Evolutionary conservation across 352 stramenopile species (phyloP), one percentile per base, ranked within the genome.

Genomic region (Phytophthora melonis): DNA sequence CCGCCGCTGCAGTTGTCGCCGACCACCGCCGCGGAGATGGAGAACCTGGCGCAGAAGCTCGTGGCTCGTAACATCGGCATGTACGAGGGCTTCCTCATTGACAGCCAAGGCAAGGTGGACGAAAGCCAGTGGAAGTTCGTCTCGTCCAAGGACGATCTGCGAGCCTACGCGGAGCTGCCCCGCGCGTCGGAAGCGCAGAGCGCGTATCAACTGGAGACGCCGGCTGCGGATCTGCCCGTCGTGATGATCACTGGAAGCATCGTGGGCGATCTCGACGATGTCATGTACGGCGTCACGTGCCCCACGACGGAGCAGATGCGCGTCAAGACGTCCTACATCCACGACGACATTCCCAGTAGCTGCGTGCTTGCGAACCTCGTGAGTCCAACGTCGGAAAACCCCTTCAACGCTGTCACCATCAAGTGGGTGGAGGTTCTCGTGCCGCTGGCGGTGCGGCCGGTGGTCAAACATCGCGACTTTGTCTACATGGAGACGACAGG

Each of bases 371-470:
- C 78, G 0, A 76, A 70, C 6, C 21, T 92, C 14, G 54, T 77
- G 2, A 52, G 47, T 9, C 82, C 82, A 6, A 86, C 77, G 0
- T 43, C 53, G 0, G 52, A 72, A 9, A 68, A 68, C 10, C 80
- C 84, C 41, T 90, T 88, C 61, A 77, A 72, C 1, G 70, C 72
- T 10, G 21, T 83, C 6, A 75, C 19, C 0, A 64, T 92, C 63
- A 88, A 92, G 58, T 92, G 84, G 84, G 53, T 89, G 9, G 84
- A 89, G 63, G 70, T 71, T 10, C 72, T 70, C 5, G 66, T 74
- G 23, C 76, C 78, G 0, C 56, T 83, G 6, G 76, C 79, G 21
- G 30, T 80, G 0, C 80, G 82, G 30, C 68, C 79, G 1, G 56
- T 90, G 5, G 25, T 77, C 5, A 88, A 82, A 62, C 83, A 85